Percentiles rank a stretch among this genome's conserved stretches.
Evolutionary conservation across 2,329 filamentous ascomycete species (phyloP).

Genomic region (Alternaria sp.): DNA sequence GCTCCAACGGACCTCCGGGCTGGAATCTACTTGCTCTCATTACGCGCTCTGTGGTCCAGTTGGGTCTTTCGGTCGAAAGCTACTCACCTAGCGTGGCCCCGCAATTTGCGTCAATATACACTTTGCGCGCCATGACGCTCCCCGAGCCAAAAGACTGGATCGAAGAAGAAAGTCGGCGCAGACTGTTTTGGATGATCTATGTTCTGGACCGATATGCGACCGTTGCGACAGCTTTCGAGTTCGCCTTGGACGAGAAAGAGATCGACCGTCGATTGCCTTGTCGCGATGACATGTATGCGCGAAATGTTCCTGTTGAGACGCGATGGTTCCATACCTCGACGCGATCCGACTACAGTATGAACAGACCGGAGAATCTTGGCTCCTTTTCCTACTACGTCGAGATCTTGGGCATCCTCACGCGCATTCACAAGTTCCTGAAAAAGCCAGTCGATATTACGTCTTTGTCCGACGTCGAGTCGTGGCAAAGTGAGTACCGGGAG

Average conservation of each 20-base stretch:
- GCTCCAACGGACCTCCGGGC: slow-evolving; percentile 86
- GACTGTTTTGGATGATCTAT: slow-evolving; percentile 95
- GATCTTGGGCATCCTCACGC: slow-evolving; percentile 83
- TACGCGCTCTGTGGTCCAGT: slow-evolving; percentile 85
- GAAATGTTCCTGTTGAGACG: slow-evolving; percentile 84
- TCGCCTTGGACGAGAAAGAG: slow-evolving; percentile 86
- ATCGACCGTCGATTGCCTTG: slow-evolving; percentile 89
- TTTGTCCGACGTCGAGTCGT: slow-evolving; percentile 83
- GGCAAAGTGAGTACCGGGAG: slow-evolving; percentile 87
- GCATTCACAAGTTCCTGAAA: slow-evolving; percentile 88
- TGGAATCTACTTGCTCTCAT: slow-evolving; percentile 94
- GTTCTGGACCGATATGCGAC: slow-evolving; percentile 89
- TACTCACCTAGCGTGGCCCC: slow-evolving; percentile 82
- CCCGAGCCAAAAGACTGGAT: slow-evolving; percentile 86
- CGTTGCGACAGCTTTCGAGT: slow-evolving; percentile 90
- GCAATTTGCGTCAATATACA: slow-evolving; percentile 86
- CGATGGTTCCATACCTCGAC: slow-evolving; percentile 71
- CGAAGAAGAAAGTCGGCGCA: slow-evolving; percentile 84
- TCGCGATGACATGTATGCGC: slow-evolving; percentile 83
- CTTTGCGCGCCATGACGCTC: slow-evolving; percentile 81
- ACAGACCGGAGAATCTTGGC: slow-evolving; percentile 81
- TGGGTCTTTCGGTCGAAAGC: slow-evolving; percentile 83
- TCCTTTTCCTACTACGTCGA: slow-evolving; percentile 92
- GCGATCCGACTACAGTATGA: slow-evolving; percentile 68
- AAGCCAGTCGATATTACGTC: slow-evolving; percentile 88